Evolutionary conservation across 2,329 filamentous ascomycete species (phyloP), one percentile per base, ranked within the genome.

Genomic region (Pyricularia sp.): DNA sequence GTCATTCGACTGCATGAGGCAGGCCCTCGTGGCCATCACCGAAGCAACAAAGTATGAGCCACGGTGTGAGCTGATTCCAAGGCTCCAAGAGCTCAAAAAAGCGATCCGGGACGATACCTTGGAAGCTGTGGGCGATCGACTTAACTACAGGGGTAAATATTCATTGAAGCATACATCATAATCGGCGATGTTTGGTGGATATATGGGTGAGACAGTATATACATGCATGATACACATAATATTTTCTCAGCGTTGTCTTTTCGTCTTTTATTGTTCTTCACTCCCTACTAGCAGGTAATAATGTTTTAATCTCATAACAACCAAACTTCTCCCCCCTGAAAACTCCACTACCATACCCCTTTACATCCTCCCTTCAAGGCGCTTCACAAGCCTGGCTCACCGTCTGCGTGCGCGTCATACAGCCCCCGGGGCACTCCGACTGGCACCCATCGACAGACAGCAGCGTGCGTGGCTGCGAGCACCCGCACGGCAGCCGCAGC

Each of bases 401-500:
- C 20, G 76, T 79, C 67, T 69, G 72, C 20, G 74, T 75, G 33
- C 75, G 70, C 59, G 77, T 79, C 42, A 76, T 71, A 71, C 78
- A 79, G 2, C 76, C 77, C 31, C 68, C 70, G 2, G 77, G 73
- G 42, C 77, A 80, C 20, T 73, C 75, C 1, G 77, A 77, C 70
- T 74, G 72, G 70, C 78, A 79, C 10, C 78, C 77, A 63, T 76
- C 73, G 5, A 79, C 76, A 69, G 72, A 77, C 20, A 79, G 73
- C 68, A 77, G 71, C n/a, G 78, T 79, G 71, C 73, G 73, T 59
- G 76, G 74, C 30, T 68, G 72, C 2, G 28, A n/a, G 71, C 78
- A 79, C n/a, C 74, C 74, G 71, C 78, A 80, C 3, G 77, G 77
- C n/a, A 80, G 68, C 36, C 73, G 55, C 70, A 79, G 65, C 17